Base-by-base conservation (phyloP, 805 yeast genomes). In the Yamadazyma takamatsuzukensis region DNA sequence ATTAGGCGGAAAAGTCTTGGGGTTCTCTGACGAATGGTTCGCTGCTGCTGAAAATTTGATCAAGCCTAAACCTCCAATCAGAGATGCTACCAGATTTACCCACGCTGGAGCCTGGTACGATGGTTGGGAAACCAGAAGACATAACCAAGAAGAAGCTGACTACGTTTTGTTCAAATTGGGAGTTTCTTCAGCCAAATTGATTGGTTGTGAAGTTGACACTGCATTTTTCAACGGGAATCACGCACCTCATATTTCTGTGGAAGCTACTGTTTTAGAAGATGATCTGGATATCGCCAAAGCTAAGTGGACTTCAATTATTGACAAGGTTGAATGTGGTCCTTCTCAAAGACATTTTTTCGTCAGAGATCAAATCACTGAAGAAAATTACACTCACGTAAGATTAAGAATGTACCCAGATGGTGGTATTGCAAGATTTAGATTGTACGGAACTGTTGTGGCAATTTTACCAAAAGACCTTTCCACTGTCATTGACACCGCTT, bases 71-170 rank as follows among this genome's bases (percentile, higher is more conserved):
- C 72, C 80, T 3, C 95, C 97, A 2, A 74, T 86, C 36, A 69
- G 94, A 51, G 95, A 87, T 48, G 81, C 83, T 8, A 82, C 88
- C 18, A 71, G 74, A 48, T 89, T 87, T 57, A 76, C 80, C 2
- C 83, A 74, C 39, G 75, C 89, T 3, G 97, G 97, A 32, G 96
- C 96, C 4, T 90, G 97, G 96, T 90, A 86, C 54, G 98, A 90
- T 47, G 98, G 98, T 15, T 90, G 97, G 97, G 97, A 90, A 60
- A 90, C 97, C 9, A 73, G 97, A 55, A 74, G 98, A 61, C 98
- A 90, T 68, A 90, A 90, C 58, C 62, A 76, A 1, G 84, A 69
- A 34, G 86, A 77, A 34, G 83, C 83, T 25, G 98, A 90, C 54
- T 90, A 93, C 87, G 96, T 85, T 13, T 67, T 85, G 18, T 61